Base-by-base conservation (phyloP, 192 early-diverging fungal species). In the Dispira parvispora region DNA sequence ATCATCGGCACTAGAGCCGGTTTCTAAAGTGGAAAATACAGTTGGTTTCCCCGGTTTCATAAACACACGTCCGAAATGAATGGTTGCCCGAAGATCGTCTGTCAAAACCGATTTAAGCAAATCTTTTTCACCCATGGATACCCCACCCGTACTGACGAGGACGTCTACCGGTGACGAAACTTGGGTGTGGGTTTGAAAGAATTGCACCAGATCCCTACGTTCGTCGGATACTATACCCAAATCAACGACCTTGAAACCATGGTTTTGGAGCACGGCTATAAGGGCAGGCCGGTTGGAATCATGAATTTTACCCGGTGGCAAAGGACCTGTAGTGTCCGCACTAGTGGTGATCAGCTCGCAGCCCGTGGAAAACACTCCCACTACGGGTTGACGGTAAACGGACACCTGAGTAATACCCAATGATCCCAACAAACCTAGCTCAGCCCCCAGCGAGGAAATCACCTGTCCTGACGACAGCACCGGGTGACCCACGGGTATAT, bases 91-190 rank as follows among this genome's bases (percentile, higher is more conserved):
- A 16, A 94, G 66, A 12, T 73, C 75, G 49, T 85, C 81, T 65
- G 92, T 88, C 1, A 95, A 72, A 0, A 89, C 86, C 0, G 90
- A 82, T 64, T 96, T 94, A 52, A 98, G 73, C 60, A 89, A 78
- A 73, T 98, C 95, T 42, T 82, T 73, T 74, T 98, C 95, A 50
- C 95, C 95, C 95, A 98, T 98, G n/a, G 89, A 92, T 0, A 96
- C 95, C 1, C 95, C 95, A 28, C 95, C 95, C 1, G 93, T 92
- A 0, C 88, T 90, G 11, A 98, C 80, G 0, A 98, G 60, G 0
- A 93, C 88, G 61, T 96, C 84, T 11, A 81, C 79, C 32, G 32
- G 16, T 77, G 70, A 3, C n/a, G 4, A 27, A 20, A 3, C 6
- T 14, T 55, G 25, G 10, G 23, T 14, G 18, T 13, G 20, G 13